phyloP scores from a whole-genome alignment of 805 yeast genomes.

The Spathaspora arborariae region DNA sequence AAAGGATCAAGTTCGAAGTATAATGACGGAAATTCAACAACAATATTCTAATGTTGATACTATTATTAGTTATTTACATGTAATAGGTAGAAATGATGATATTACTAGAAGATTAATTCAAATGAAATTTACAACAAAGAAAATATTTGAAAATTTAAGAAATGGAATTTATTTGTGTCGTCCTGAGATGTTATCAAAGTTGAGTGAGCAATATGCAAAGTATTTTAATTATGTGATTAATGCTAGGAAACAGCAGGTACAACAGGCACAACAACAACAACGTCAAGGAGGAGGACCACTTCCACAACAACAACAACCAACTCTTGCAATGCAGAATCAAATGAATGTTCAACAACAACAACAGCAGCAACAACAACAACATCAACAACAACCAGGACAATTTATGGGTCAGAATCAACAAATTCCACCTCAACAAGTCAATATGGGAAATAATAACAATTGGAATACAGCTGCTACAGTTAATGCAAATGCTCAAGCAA shows the following conservation, averaged over 20 bases:
- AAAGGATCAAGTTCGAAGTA: slow-evolving; percentile 55
- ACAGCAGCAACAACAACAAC: slow-evolving; percentile 10
- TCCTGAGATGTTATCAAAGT: slow-evolving; percentile 67
- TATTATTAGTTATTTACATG: slow-evolving; percentile 72
- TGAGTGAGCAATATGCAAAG: slow-evolving; percentile 67
- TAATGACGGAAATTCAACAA: slow-evolving; percentile 52
- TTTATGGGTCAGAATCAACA: slow-evolving; percentile 7
- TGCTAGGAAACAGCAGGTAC: slow-evolving; percentile 31
- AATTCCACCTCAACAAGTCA: not conserved
- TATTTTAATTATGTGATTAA: slow-evolving; percentile 66
- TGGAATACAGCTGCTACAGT: not conserved
- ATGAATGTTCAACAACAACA: slow-evolving; percentile 16
- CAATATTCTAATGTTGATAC: slow-evolving; percentile 69
- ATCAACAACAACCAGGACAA: slow-evolving; percentile 6
- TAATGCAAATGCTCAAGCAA: slow-evolving; percentile 1
- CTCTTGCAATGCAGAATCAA: slow-evolving; percentile 8
- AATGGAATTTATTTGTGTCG: slow-evolving; percentile 65
- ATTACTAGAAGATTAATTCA: slow-evolving; percentile 76
- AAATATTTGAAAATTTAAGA: slow-evolving; percentile 66
- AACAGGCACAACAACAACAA: slow-evolving; percentile 5
- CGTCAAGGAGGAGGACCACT: not conserved
- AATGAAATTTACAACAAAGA: slow-evolving; percentile 73
- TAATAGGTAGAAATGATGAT: slow-evolving; percentile 68
- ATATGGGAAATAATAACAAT: not conserved
- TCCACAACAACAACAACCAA: slow-evolving; percentile 2